Evolutionary conservation across 345 rosid species (phyloP).

Genomic region (Acer saccharum): DNA sequence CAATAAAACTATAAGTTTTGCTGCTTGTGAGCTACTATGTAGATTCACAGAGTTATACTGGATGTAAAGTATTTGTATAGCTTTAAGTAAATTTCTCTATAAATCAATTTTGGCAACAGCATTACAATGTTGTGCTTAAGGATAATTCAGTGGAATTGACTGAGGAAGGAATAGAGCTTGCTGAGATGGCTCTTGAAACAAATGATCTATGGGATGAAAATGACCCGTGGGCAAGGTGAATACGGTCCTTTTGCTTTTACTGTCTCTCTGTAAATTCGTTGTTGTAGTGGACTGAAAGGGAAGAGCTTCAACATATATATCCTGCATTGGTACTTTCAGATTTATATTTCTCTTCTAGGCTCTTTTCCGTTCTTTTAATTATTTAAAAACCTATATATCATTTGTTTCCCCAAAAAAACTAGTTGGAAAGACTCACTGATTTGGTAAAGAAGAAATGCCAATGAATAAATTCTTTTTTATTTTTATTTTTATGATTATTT

Average conservation of each 20-base stretch:
- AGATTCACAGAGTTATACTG: conserved; percentile 7
- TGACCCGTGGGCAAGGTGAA: conserved; percentile 98
- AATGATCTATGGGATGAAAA: conserved; percentile 94
- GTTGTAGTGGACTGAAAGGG: not conserved
- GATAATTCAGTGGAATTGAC: conserved; percentile 97
- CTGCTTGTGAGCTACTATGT: conserved; percentile 11
- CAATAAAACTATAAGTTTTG: conserved; percentile 1
- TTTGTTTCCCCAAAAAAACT: not conserved
- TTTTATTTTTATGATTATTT: not conserved
- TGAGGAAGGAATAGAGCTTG: conserved; percentile 86
- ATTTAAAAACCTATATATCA: not conserved
- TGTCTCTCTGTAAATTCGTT: conserved; percentile 4
- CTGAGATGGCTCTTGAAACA: conserved; percentile 97
- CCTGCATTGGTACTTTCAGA: not conserved
- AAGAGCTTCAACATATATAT: conserved; percentile 8
- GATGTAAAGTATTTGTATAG: conserved; percentile 3
- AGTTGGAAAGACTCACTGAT: not conserved
- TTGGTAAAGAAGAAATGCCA: too few relatives aligned
- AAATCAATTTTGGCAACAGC: conserved; percentile 49
- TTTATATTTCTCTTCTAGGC: not conserved
- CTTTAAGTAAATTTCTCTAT: conserved; percentile 17
- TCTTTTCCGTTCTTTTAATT: not conserved
- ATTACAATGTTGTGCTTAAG: conserved; percentile 84
- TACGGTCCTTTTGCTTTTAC: conserved; percentile 17
- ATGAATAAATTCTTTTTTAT: too few relatives aligned